Conservation (phyloP, 139 green algal genomes). For the Chlorella sp. region DNA sequence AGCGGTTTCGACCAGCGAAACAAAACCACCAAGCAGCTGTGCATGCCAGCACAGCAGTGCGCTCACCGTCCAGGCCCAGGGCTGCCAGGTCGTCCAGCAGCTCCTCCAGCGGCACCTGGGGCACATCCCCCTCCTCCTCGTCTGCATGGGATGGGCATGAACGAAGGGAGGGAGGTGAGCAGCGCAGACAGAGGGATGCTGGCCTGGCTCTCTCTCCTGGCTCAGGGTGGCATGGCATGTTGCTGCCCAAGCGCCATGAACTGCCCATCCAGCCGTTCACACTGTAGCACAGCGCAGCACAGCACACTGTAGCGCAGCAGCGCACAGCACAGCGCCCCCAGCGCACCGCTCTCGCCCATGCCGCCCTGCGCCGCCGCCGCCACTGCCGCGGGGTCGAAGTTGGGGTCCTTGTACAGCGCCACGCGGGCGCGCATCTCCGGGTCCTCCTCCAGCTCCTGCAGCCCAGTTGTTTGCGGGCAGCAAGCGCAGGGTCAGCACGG, state of each 20-base stretch:
- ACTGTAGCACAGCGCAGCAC: no score
- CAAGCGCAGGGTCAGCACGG: no score
- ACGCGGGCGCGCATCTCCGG: constrained; percentile 75
- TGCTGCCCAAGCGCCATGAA: no score
- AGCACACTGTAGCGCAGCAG: background rate
- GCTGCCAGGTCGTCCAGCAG: constrained; percentile 90
- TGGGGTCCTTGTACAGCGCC: constrained; percentile 59
- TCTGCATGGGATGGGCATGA: background rate
- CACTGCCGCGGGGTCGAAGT: constrained; percentile 2
- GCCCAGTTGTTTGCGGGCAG: no score
- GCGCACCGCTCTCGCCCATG: constrained; percentile 8
- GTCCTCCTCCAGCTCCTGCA: constrained; percentile 90
- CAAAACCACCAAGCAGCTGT: no score
- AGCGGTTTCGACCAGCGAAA: no score
- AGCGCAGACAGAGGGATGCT: no score
- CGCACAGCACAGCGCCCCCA: background rate
- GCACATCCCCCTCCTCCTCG: constrained; percentile 49
- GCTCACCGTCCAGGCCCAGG: constrained; percentile 61
- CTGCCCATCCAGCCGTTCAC: no score
- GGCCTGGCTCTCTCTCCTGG: no score
- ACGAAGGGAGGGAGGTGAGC: background rate
- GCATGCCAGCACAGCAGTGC: no score
- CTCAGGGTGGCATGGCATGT: no score
- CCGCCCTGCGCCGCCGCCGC: background rate
- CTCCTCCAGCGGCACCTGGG: constrained; percentile 94